Evolutionary conservation across 495 filamentous ascomycete genomes (phyloP).

Genomic region (Glarea lozoyensis): DNA sequence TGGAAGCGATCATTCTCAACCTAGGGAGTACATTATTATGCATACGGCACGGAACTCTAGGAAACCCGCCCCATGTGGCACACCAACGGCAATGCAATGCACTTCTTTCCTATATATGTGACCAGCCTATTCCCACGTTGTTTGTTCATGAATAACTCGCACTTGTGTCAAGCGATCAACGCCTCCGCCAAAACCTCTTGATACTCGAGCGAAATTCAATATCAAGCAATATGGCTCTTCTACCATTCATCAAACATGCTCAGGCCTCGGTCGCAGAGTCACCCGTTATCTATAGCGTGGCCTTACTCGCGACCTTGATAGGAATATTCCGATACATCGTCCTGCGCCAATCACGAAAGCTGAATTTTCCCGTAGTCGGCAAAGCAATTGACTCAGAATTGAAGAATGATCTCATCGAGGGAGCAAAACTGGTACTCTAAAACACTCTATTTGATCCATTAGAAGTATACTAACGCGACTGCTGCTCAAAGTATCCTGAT

Average conservation of each 20-base stretch:
- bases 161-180: no score
- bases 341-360: neutral
- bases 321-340: neutral
- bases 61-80: no score
- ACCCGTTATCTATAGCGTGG: neutral
- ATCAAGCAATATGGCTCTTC: no score
- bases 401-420: neutral
- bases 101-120: no score
- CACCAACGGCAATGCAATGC: no score
- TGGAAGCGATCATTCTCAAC: no score
- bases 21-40: no score
- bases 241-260: neutral
- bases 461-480: neutral
- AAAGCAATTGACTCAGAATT: neutral
- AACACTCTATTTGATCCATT: neutral
- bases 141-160: no score
- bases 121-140: no score
- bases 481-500: constrained; percentile 5
- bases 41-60: no score
- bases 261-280: neutral
- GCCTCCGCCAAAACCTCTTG: no score
- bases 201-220: no score
- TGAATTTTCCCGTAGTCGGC: constrained; percentile 1
- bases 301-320: neutral
- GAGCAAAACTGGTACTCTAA: neutral